Evolutionary conservation across 2,329 filamentous ascomycete genomes (phyloP).

Genomic region (Colletotrichum aenigma): DNA sequence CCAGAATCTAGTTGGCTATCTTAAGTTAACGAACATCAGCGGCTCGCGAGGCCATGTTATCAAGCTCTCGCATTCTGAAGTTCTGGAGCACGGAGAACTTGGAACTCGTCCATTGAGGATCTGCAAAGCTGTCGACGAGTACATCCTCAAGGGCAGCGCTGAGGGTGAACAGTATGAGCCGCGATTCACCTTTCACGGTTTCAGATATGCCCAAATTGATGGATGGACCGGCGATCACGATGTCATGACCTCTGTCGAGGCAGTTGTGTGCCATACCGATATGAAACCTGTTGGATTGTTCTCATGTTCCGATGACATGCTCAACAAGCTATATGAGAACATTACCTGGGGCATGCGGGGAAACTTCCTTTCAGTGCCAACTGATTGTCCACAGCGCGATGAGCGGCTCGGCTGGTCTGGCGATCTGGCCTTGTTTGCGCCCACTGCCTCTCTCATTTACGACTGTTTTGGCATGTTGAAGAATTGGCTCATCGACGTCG

Average conservation of each 20-base stretch:
- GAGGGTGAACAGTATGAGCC: constrained; percentile 40
- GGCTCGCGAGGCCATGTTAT: constrained; percentile 26
- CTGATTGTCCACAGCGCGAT: constrained; percentile 15
- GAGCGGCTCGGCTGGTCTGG: constrained; percentile 14
- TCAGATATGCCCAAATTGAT: constrained; percentile 50
- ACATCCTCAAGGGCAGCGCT: constrained; percentile 28
- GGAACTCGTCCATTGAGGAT: constrained; percentile 38
- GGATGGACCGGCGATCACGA: constrained; percentile 36
- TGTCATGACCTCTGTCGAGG: background rate
- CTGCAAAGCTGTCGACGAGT: constrained; percentile 38
- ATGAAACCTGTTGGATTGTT: constrained; percentile 2
- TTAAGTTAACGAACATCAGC: constrained; percentile 27
- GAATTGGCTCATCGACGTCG: constrained; percentile 6
- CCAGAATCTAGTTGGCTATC: constrained; percentile 45
- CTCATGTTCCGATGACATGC: background rate
- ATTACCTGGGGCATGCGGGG: constrained; percentile 11
- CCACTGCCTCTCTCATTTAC: constrained; percentile 6
- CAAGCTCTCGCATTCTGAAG: constrained; percentile 43
- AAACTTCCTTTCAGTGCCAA: constrained; percentile 18
- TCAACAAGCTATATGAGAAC: constrained; percentile 11
- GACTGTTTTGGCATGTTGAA: constrained; percentile 1
- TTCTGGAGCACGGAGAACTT: constrained; percentile 46
- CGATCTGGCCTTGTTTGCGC: constrained; percentile 7
- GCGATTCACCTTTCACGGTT: constrained; percentile 55
- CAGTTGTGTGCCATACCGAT: constrained; percentile 13